phyloP scores from a whole-genome alignment of 2,329 filamentous ascomycete species.

The Thelonectria discophora region DNA sequence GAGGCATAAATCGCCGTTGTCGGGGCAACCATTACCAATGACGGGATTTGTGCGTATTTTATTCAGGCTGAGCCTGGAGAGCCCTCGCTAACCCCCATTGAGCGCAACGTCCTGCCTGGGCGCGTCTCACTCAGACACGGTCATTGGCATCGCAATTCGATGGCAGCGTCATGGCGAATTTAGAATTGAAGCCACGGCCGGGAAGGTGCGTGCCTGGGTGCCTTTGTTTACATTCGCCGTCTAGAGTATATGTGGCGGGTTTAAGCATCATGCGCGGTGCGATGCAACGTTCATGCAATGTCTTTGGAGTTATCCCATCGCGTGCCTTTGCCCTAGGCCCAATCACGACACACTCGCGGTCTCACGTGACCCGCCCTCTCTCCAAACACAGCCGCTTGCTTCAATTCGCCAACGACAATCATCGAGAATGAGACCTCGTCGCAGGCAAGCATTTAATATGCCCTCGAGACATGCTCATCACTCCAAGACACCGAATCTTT shows the following conservation, averaged over 20 bases:
- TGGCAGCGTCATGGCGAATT: constrained; percentile 11
- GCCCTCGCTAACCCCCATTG: constrained; percentile 14
- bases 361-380: constrained; percentile 36
- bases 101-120: constrained; percentile 13
- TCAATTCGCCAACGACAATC: constrained; percentile 5
- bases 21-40: constrained; percentile 42
- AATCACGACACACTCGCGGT: constrained; percentile 26
- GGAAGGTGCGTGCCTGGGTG: neutral
- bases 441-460: constrained; percentile 13
- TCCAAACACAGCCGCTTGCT: constrained; percentile 21
- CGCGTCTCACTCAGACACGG: constrained; percentile 38
- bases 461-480: constrained; percentile 13
- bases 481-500: constrained; percentile 26
- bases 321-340: constrained; percentile 10
- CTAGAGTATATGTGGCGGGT: neutral
- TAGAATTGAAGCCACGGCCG: neutral
- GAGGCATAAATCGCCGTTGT: constrained; percentile 40
- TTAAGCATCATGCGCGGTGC: neutral
- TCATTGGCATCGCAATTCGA: constrained; percentile 23
- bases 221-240: neutral
- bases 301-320: constrained; percentile 13
- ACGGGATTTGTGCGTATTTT: constrained; percentile 35
- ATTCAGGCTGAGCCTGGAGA: constrained; percentile 17
- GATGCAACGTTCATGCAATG: constrained; percentile 20
- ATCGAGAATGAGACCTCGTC: constrained; percentile 26